A percentile compares a stretch with the other conserved stretches of the same genome.
Evolutionary conservation across 495 filamentous ascomycete genomes (phyloP).

Genomic region (Rostrohypoxylon terebratum): DNA sequence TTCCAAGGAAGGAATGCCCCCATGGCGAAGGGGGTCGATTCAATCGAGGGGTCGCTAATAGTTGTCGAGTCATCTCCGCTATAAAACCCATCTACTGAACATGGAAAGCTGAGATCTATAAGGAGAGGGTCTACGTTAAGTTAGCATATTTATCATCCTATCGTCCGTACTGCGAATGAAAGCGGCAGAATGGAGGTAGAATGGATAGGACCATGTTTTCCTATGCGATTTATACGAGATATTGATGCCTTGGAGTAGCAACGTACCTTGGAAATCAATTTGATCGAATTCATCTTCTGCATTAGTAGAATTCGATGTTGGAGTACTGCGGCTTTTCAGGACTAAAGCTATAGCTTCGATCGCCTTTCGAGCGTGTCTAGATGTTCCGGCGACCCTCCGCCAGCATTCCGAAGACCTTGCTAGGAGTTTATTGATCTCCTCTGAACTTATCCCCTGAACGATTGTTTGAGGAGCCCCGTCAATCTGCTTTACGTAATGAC

Average conservation of each 20-base stretch:
- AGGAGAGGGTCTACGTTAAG: conserved; percentile 31
- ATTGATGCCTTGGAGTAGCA: background rate
- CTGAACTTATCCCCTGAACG: conserved; percentile 17
- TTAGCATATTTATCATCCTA: conserved; percentile 10
- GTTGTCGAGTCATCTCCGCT: conserved; percentile 20
- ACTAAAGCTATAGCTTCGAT: conserved; percentile 34
- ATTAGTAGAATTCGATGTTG: conserved; percentile 13
- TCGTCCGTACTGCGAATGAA: background rate
- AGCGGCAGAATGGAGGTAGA: background rate
- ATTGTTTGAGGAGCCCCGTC: conserved; percentile 13
- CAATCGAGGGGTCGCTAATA: conserved; percentile 20
- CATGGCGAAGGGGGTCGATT: conserved; percentile 7
- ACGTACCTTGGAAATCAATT: conserved; percentile 40
- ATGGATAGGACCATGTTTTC: background rate
- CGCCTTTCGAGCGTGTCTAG: conserved; percentile 41
- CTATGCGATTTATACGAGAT: background rate
- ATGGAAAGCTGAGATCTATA: conserved; percentile 37
- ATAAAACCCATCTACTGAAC: conserved; percentile 31
- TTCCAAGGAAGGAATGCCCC: background rate
- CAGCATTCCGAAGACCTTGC: conserved; percentile 32
- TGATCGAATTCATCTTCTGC: conserved; percentile 25
- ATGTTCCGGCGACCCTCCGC: conserved; percentile 34
- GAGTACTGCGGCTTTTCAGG: conserved; percentile 19
- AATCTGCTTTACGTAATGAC: conserved; percentile 49
- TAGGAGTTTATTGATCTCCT: conserved; percentile 37